Conservation (phyloP, 495 filamentous ascomycete species). For the Penicillium alfredii region DNA sequence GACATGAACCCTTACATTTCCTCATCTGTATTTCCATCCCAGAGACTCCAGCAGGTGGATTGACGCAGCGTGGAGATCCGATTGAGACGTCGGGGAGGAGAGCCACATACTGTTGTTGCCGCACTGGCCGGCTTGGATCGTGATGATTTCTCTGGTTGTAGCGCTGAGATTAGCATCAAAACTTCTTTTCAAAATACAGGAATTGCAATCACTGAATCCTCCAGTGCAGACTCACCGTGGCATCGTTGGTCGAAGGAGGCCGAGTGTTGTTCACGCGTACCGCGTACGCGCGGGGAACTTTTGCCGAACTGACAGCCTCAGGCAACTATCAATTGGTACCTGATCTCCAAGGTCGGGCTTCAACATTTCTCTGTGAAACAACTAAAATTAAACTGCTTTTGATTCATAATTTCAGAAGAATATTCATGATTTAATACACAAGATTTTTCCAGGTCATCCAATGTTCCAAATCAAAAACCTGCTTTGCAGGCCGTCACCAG, state of each 20-base stretch:
- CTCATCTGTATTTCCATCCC: too few relatives aligned
- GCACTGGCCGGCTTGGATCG: constrained; percentile 97
- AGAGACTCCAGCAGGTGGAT: neutral
- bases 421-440: too few relatives aligned
- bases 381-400: too few relatives aligned
- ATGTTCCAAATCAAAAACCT: constrained; percentile 26
- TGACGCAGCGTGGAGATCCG: constrained; percentile 4
- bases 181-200: too few relatives aligned
- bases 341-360: constrained; percentile 10
- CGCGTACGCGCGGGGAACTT: constrained; percentile 36
- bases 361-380: too few relatives aligned
- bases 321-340: constrained; percentile 24
- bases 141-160: constrained; percentile 99
- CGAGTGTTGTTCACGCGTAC: constrained; percentile 33
- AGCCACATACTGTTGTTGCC: constrained; percentile 84
- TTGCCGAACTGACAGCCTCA: constrained; percentile 25
- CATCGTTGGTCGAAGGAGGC: constrained; percentile 30
- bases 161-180: too few relatives aligned
- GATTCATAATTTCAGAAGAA: too few relatives aligned
- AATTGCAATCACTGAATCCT: too few relatives aligned
- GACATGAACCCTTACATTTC: neutral
- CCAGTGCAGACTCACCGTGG: constrained; percentile 31
- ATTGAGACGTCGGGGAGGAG: constrained; percentile 11
- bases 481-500: constrained; percentile 48
- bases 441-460: too few relatives aligned